Evolutionary conservation across 257 asterid genomes (phyloP).

Genomic region (Eustoma russellianum): DNA sequence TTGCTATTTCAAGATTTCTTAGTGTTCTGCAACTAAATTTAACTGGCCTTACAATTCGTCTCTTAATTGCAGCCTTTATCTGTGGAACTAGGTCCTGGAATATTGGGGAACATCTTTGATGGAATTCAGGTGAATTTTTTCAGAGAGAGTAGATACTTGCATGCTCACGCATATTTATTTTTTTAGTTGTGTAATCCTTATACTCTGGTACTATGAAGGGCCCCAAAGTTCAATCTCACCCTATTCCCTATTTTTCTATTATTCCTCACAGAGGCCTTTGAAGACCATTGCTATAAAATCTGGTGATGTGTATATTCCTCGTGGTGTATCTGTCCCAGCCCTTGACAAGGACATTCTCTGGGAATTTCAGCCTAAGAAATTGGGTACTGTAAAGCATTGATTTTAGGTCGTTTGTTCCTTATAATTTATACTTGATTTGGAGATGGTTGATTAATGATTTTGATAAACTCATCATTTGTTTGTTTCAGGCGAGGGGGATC

Average conservation of each 20-base stretch:
- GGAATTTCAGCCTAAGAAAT: slow-evolving; percentile 92
- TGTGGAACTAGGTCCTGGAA: slow-evolving; percentile 97
- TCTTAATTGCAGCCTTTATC: slow-evolving; percentile 67
- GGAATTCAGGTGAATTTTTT: slow-evolving; percentile 73
- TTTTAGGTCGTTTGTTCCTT: not conserved
- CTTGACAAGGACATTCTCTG: slow-evolving; percentile 90
- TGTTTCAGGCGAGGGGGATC: slow-evolving; percentile 88
- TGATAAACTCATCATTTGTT: slow-evolving; percentile 9
- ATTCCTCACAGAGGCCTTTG: slow-evolving; percentile 77
- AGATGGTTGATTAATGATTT: not conserved
- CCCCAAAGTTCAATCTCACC: too few relatives aligned
- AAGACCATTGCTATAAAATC: slow-evolving; percentile 90
- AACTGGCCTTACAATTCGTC: not conserved
- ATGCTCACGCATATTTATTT: too few relatives aligned
- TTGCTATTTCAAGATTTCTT: not conserved
- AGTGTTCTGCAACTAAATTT: not conserved
- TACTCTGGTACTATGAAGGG: too few relatives aligned
- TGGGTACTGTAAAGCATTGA: slow-evolving; percentile 37
- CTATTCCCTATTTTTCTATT: slow-evolving; percentile 2
- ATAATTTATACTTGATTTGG: not conserved
- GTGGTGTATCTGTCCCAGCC: slow-evolving; percentile 98
- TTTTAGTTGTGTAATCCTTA: too few relatives aligned
- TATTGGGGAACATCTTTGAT: slow-evolving; percentile 88
- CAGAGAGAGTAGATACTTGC: too few relatives aligned
- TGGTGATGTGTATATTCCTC: slow-evolving; percentile 98